These are phyloP conservation scores for Balakata baccata DNA, from an alignment of 345 rosid species.

Conservation along the genomic window DNA sequence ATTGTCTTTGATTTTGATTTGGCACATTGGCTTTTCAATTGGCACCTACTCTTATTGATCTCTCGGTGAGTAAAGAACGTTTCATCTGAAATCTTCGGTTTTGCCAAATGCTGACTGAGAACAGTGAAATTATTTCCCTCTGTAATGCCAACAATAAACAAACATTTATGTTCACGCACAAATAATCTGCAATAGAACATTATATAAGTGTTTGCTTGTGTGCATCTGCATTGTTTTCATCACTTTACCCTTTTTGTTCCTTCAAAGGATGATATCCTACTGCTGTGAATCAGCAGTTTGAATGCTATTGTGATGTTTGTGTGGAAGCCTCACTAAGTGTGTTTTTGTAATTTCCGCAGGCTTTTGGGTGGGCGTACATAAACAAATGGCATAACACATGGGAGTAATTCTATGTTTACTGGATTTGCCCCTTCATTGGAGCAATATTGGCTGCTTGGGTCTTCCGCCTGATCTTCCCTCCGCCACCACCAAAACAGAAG, in stretches of 20 bases:
- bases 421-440: conserved; percentile 87
- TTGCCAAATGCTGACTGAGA: too few species aligned
- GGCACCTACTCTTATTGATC: too few species aligned
- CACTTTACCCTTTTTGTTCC: not conserved
- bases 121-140: too few species aligned
- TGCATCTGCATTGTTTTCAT: not conserved
- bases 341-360: conserved; percentile 37
- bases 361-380: conserved; percentile 91
- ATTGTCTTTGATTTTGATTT: too few species aligned
- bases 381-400: conserved; percentile 78
- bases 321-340: not conserved
- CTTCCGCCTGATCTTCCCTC: conserved; percentile 63
- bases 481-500: conserved; percentile 50
- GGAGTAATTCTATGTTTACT: conserved; percentile 89
- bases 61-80: too few species aligned
- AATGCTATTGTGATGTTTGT: too few species aligned
- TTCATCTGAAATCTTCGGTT: too few species aligned
- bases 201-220: not conserved
- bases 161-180: not conserved
- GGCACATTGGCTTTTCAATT: too few species aligned
- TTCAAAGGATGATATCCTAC: not conserved
- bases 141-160: not conserved
- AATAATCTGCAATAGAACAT: not conserved
- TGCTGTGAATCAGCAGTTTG: too few species aligned
- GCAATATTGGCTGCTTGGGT: conserved; percentile 70